These are phyloP conservation scores for Chrysopogon serrulatus DNA, from an alignment of 176 grass and related monocot genomes.

Conservation along the genomic window DNA sequence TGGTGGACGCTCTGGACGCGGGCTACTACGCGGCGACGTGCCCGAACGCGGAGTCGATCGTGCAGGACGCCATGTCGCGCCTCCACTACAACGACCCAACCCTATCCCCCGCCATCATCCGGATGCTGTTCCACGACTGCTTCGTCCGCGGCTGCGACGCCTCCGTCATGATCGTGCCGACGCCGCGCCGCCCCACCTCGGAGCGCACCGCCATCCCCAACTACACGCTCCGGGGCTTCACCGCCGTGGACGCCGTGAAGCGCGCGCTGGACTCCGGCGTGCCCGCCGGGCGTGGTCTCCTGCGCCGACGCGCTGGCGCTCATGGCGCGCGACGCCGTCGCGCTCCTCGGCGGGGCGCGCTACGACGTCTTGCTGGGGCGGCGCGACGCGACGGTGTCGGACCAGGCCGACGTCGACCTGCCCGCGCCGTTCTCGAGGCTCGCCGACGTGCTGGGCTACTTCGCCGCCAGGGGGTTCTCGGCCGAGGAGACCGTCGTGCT, in stretches of 20 bases:
- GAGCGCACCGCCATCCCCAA: slow-evolving; percentile 44
- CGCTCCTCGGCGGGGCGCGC: slow-evolving; percentile 27
- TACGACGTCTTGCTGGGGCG: slow-evolving; percentile 38
- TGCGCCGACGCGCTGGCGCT: slow-evolving; percentile 51
- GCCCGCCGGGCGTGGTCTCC: too few species aligned
- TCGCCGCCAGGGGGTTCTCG: slow-evolving; percentile 34
- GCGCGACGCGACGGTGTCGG: slow-evolving; percentile 21
- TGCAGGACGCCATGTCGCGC: slow-evolving; percentile 7
- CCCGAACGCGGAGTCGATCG: slow-evolving; percentile 33
- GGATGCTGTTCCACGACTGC: slow-evolving; percentile 44
- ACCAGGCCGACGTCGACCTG: slow-evolving; percentile 25
- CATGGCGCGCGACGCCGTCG: slow-evolving; percentile 44
- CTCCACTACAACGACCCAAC: slow-evolving; percentile 24
- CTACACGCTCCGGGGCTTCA: slow-evolving; percentile 39
- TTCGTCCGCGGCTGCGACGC: slow-evolving; percentile 60
- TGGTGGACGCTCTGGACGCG: slow-evolving; percentile 3
- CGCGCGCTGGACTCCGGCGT: slow-evolving; percentile 18
- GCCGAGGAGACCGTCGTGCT: slow-evolving; percentile 52
- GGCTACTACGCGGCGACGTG: slow-evolving; percentile 46
- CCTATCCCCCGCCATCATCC: slow-evolving; percentile 20
- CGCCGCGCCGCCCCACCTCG: background rate
- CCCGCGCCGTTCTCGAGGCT: slow-evolving; percentile 17
- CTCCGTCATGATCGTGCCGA: slow-evolving; percentile 38
- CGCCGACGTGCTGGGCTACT: slow-evolving; percentile 14
- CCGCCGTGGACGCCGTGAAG: slow-evolving; percentile 38